phyloP scores from a whole-genome alignment of 106 monocot species.

The Dioscorea dumetorum region DNA sequence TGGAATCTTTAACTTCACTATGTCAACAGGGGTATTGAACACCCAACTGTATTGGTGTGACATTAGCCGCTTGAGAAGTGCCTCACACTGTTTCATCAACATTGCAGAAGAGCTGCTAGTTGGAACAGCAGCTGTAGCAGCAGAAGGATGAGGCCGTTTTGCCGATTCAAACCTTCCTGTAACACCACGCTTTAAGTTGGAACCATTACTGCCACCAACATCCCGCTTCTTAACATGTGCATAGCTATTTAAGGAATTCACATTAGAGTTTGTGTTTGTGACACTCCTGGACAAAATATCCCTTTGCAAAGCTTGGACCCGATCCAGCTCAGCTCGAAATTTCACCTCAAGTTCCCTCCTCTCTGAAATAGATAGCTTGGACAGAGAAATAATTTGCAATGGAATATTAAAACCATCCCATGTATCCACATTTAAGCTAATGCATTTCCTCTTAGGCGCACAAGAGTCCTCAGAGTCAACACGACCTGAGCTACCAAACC shows the following conservation, averaged over 20 bases:
- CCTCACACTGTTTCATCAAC: constrained; percentile 72
- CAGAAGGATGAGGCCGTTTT: constrained; percentile 17
- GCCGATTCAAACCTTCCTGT: constrained; percentile 36
- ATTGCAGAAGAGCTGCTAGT: constrained; percentile 13
- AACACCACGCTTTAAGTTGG: constrained; percentile 22
- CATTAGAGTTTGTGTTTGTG: constrained; percentile 20
- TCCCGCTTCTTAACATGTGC: constrained; percentile 19
- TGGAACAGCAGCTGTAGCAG: background rate
- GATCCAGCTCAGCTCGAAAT: constrained; percentile 56
- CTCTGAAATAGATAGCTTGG: constrained; percentile 43
- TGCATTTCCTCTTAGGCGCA: constrained; percentile 66
- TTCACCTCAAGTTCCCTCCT: constrained; percentile 39
- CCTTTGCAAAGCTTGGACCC: constrained; percentile 51
- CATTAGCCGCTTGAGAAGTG: constrained; percentile 62
- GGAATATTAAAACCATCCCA: constrained; percentile 47
- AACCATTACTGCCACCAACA: constrained; percentile 1
- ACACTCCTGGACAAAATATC: constrained; percentile 17
- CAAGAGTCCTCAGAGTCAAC: constrained; percentile 66
- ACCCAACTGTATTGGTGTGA: constrained; percentile 55
- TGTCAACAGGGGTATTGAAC: constrained; percentile 77
- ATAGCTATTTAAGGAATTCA: constrained; percentile 27
- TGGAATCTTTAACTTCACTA: constrained; percentile 70
- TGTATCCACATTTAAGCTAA: constrained; percentile 41
- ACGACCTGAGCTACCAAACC: constrained; percentile 49
- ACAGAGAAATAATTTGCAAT: constrained; percentile 39